Base-by-base conservation (phyloP, 2,329 filamentous ascomycete genomes). In the Decorospora gaudefroyi region DNA sequence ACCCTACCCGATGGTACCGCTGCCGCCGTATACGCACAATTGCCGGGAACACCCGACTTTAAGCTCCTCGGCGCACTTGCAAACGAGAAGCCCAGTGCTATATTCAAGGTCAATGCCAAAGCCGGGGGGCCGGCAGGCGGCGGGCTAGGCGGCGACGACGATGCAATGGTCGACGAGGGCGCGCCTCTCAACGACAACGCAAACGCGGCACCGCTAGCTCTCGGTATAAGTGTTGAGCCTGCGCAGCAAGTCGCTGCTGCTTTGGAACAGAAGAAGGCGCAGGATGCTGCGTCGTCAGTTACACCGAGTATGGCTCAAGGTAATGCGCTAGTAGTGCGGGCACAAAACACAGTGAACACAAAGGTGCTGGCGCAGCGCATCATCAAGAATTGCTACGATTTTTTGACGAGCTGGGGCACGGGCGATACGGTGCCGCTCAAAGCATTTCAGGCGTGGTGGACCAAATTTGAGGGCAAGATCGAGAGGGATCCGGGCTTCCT, bases 371-470 rank as follows among this genome's bases (percentile, higher is more conserved):
- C 93, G 19, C 90, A 97, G 72, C 79, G 89, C 53, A 96, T 99
- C 59, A 97, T 99, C 61, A 87, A 89, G 61, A 96, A 96, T 70
- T 93, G 92, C 10, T 99, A 97, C 72, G 96, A 99, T 72, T 97
- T 96, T 69, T 76, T 99, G 44, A 84, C 92, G 3, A 87, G 90
- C 61, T 97, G 95, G 76, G 88, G 87, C 0, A 81, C 87, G 31
- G 66, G 66, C 8, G 92, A 97, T 68, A 87, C 95, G 9, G 88
- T 99, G 16, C 91, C 93, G n/a, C 73, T 99, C 53, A 93, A 88
- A 73, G 89, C 88, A 4, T 99, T 99, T 69, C 87, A 95, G 73
- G 90, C 95, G 46, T 99, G 95, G 93, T 99, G 95, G 93, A 81
- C 78, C 49, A 97, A 96, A 72, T 99, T 99, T 73, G 92, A 99